Conservation (phyloP, 331 rosid genomes). For the Cydonia oblonga region DNA sequence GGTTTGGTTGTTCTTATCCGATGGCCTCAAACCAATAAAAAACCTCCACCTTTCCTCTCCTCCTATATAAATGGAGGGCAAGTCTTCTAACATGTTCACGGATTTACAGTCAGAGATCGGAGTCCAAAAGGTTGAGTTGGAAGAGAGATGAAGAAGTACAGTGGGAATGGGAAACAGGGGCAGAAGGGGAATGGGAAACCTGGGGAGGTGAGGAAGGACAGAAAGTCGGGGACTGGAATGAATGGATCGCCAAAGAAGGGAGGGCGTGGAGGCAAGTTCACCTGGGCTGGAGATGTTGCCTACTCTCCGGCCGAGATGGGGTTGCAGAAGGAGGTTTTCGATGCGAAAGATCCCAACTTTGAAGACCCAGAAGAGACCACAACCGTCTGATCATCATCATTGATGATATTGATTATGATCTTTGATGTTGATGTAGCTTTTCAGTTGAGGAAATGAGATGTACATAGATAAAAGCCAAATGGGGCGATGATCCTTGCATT, state of each 20-base stretch:
- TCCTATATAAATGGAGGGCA: background rate
- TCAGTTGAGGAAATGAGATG: background rate
- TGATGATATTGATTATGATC: conserved; percentile 3
- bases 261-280: conserved; percentile 88
- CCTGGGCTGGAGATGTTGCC: conserved; percentile 57
- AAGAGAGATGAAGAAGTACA: conserved; percentile 37
- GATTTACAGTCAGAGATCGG: background rate
- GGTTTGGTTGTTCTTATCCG: conserved; percentile 35
- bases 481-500: background rate
- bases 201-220: conserved; percentile 45
- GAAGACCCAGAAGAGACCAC: conserved; percentile 49
- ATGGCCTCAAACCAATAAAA: conserved; percentile 11
- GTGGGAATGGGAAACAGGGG: conserved; percentile 34
- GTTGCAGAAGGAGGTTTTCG: conserved; percentile 26
- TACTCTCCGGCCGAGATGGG: conserved; percentile 46
- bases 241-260: conserved; percentile 92
- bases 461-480: background rate
- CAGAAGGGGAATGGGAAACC: conserved; percentile 34
- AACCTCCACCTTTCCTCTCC: background rate
- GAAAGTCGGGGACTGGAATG: conserved; percentile 73
- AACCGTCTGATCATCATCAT: conserved; percentile 22
- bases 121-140: background rate
- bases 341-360: conserved; percentile 67
- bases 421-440: background rate
- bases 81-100: background rate